Evolutionary conservation across 352 stramenopile genomes (phyloP).

Genomic region (Globisporangium alternatum): DNA sequence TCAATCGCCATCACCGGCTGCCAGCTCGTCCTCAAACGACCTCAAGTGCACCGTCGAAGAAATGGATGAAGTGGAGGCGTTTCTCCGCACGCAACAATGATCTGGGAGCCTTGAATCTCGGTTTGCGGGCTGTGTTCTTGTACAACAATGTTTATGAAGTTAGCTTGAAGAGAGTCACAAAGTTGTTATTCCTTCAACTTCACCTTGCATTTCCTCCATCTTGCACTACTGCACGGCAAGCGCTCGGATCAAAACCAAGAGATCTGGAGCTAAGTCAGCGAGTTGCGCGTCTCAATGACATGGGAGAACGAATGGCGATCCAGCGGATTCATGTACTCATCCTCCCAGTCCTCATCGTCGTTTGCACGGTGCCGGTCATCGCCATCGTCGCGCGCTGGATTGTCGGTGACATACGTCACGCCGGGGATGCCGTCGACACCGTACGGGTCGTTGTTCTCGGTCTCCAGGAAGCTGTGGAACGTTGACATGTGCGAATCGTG

Average conservation of each 20-base stretch:
- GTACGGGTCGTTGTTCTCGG: slow-evolving; percentile 23
- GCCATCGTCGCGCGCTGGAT: background rate
- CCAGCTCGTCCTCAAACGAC: slow-evolving; percentile 8
- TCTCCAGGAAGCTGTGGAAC: slow-evolving; percentile 29
- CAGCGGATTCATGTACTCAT: slow-evolving; percentile 22
- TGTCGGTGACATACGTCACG: slow-evolving; percentile 6
- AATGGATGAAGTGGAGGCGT: slow-evolving; percentile 18
- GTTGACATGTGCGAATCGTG: slow-evolving; percentile 31
- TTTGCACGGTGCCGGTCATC: slow-evolving; percentile 10
- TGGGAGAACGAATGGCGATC: slow-evolving; percentile 32
- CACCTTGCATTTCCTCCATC: background rate
- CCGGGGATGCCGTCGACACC: slow-evolving; percentile 12
- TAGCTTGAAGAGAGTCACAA: background rate
- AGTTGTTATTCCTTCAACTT: background rate
- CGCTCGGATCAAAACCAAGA: background rate
- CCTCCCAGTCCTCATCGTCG: slow-evolving; percentile 15
- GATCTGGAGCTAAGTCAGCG: slow-evolving; percentile 12
- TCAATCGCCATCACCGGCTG: background rate
- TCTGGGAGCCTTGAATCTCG: background rate
- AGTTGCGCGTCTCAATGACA: slow-evolving; percentile 32
- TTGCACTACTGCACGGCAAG: background rate
- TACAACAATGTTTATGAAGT: slow-evolving; percentile 4
- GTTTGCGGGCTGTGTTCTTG: background rate
- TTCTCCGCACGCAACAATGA: slow-evolving; percentile 15
- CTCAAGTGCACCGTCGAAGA: slow-evolving; percentile 19